Conservation (phyloP, 305 asterid species). For the Petunia hybrid region DNA sequence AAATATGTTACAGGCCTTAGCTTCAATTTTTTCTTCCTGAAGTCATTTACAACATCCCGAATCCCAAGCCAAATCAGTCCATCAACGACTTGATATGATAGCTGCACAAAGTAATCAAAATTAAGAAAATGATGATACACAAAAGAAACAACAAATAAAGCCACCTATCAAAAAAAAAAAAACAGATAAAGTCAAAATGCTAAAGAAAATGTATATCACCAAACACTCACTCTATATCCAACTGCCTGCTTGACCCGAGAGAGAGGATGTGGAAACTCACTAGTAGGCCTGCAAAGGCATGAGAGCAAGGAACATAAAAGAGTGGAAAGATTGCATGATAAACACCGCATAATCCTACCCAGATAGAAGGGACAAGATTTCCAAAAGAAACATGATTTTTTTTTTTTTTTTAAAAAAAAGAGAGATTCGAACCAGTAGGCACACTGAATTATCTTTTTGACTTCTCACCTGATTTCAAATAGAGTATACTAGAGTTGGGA, state of each 20-base stretch:
- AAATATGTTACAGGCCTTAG: slow-evolving; percentile 83
- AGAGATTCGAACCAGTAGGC: not conserved
- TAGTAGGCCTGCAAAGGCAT: slow-evolving; percentile 71
- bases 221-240: slow-evolving; percentile 75
- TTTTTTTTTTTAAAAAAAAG: too few relatives aligned
- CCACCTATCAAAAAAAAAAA: not conserved
- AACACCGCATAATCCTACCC: slow-evolving; percentile 9
- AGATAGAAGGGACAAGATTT: slow-evolving; percentile 3
- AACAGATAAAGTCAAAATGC: slow-evolving; percentile 22
- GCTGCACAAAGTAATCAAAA: slow-evolving; percentile 50
- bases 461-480: not conserved
- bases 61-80: slow-evolving; percentile 88
- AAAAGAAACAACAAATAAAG: not conserved
- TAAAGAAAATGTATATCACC: slow-evolving; percentile 27
- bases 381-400: not conserved
- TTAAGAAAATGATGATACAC: slow-evolving; percentile 17
- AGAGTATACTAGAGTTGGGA: slow-evolving; percentile 6
- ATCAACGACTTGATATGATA: slow-evolving; percentile 91
- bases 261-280: slow-evolving; percentile 95
- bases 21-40: slow-evolving; percentile 80
- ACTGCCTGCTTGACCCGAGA: slow-evolving; percentile 88
- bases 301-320: slow-evolving; percentile 23
- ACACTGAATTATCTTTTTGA: not conserved
- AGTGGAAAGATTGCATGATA: not conserved
- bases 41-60: slow-evolving; percentile 89